phyloP scores from a whole-genome alignment of 176 grass and related monocot species.

The Coix lacrymajobi region DNA sequence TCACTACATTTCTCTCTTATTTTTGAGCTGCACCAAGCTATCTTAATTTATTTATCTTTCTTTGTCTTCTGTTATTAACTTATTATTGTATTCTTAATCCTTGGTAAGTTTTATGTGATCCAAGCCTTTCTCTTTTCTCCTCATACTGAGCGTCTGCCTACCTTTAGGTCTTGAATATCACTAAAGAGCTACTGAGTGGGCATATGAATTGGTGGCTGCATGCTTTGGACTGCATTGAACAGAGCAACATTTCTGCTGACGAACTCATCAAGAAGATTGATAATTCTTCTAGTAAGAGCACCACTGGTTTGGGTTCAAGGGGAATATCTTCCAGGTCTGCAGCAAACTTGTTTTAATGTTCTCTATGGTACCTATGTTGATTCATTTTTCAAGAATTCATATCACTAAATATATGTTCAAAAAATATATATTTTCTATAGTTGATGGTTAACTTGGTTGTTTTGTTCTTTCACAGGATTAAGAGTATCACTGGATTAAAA shows the following conservation, averaged over 20 bases:
- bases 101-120: slow-evolving; percentile 1
- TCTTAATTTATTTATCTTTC: slow-evolving; percentile 11
- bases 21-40: neutral
- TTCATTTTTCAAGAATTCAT: slow-evolving; percentile 7
- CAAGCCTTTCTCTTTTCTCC: neutral
- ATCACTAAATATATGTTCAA: neutral
- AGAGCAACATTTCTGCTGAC: slow-evolving; percentile 51
- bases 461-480: slow-evolving; percentile 53
- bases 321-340: slow-evolving; percentile 66
- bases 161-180: slow-evolving; percentile 60
- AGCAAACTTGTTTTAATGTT: slow-evolving; percentile 31
- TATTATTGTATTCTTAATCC: neutral
- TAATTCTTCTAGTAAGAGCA: slow-evolving; percentile 61
- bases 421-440: neutral
- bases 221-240: slow-evolving; percentile 67
- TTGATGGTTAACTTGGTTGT: slow-evolving; percentile 24
- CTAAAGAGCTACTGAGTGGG: slow-evolving; percentile 53
- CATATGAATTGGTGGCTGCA: slow-evolving; percentile 71
- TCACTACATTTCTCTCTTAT: neutral
- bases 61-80: neutral
- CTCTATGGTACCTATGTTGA: neutral
- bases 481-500: slow-evolving; percentile 63
- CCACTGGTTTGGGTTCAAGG: slow-evolving; percentile 54
- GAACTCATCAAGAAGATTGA: slow-evolving; percentile 87
- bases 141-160: neutral